These are phyloP conservation scores for Eurotiales sp. DNA, from an alignment of 2,329 filamentous ascomycete genomes.

Conservation along the genomic window DNA sequence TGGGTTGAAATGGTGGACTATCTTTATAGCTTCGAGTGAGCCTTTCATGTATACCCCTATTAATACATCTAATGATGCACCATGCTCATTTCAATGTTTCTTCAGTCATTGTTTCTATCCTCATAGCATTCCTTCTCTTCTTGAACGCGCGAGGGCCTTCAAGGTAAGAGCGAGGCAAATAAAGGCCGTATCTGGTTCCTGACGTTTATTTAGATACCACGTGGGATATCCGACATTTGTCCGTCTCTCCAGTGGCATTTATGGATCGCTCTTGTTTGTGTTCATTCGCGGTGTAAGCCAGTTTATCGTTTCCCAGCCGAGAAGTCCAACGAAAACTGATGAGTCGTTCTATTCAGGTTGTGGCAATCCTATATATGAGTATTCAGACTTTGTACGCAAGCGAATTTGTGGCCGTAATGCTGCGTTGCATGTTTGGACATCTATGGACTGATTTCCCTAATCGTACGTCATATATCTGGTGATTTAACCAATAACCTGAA, in stretches of 20 bases:
- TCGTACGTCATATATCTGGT: background rate
- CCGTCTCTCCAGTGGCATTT: conserved; percentile 1
- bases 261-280: conserved; percentile 10
- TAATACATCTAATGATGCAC: background rate
- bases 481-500: no score
- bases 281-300: conserved; percentile 12
- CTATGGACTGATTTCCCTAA: conserved; percentile 9
- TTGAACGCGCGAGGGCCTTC: conserved; percentile 8
- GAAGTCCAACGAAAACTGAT: background rate
- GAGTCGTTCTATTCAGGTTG: background rate
- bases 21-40: conserved; percentile 11
- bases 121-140: conserved; percentile 10
- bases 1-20: conserved; percentile 12
- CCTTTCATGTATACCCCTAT: background rate
- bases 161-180: background rate
- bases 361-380: conserved; percentile 11
- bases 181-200: conserved; percentile 6
- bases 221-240: conserved; percentile 12
- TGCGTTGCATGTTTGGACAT: conserved; percentile 10
- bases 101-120: conserved; percentile 8
- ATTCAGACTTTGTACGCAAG: conserved; percentile 12
- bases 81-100: background rate
- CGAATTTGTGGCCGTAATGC: conserved; percentile 9
- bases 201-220: conserved; percentile 6
- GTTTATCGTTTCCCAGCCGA: background rate